These are phyloP conservation scores for Colletotrichum navitas DNA, from an alignment of 2,329 filamentous ascomycete genomes.

Conservation along the genomic window DNA sequence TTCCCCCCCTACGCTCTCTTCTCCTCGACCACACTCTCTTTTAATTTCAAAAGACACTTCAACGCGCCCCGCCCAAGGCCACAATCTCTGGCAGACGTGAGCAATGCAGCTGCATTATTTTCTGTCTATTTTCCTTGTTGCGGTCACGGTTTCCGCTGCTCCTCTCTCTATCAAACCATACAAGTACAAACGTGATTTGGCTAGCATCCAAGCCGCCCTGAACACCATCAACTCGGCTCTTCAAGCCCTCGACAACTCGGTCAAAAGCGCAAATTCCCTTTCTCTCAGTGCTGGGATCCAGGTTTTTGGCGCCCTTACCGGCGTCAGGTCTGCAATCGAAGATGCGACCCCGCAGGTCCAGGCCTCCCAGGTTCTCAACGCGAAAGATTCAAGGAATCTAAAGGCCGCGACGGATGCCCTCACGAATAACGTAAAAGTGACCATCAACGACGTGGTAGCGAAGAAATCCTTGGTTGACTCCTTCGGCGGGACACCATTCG, in stretches of 20 bases:
- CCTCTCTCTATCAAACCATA: constrained; percentile 5
- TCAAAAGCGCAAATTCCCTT: constrained; percentile 16
- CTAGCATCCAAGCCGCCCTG: constrained; percentile 25
- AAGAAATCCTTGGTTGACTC: constrained; percentile 34
- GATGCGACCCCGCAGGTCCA: constrained; percentile 33
- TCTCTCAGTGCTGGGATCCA: constrained; percentile 23
- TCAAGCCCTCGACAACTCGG: constrained; percentile 32
- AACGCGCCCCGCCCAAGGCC: constrained; percentile 13
- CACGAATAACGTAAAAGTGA: constrained; percentile 39
- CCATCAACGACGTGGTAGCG: constrained; percentile 34
- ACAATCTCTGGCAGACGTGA: not conserved
- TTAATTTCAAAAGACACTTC: constrained; percentile 17
- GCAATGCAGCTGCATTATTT: constrained; percentile 35
- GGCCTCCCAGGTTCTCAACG: constrained; percentile 15
- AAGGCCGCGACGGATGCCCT: constrained; percentile 38
- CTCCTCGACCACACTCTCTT: constrained; percentile 31
- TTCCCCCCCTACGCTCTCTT: constrained; percentile 7
- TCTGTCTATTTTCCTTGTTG: constrained; percentile 8
- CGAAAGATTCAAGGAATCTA: constrained; percentile 15
- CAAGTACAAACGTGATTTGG: constrained; percentile 26
- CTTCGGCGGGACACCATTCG: constrained; percentile 34
- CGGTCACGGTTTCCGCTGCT: constrained; percentile 24
- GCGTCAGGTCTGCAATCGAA: constrained; percentile 22
- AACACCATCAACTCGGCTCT: constrained; percentile 38
- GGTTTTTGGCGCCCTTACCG: constrained; percentile 2